Conservation (phyloP, 192 early-diverging fungal genomes). For the Lobosporangium transversale region DNA sequence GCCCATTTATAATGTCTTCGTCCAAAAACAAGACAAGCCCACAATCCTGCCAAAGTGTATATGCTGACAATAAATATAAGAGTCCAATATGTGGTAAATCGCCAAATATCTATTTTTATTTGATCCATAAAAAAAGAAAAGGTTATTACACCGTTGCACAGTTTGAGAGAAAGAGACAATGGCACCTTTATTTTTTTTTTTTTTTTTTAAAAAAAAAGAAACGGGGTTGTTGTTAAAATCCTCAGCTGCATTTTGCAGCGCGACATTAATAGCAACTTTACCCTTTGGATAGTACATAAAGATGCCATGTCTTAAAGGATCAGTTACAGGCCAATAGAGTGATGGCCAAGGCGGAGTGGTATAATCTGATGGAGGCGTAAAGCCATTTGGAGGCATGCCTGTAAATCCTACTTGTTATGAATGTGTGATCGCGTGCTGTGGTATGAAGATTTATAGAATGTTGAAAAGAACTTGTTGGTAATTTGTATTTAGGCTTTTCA, state of each 20-base stretch:
- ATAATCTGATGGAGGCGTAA: slow-evolving; percentile 42
- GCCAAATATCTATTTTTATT: slow-evolving; percentile 63
- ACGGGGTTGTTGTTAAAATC: not conserved
- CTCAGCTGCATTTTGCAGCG: too few relatives aligned
- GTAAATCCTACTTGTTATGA: too few relatives aligned
- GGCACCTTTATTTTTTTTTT: too few relatives aligned
- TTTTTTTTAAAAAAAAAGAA: not conserved
- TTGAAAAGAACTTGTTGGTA: not conserved
- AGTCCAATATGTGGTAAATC: slow-evolving; percentile 70
- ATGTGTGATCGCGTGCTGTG: too few relatives aligned
- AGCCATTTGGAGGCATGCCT: too few relatives aligned
- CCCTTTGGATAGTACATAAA: slow-evolving; percentile 61
- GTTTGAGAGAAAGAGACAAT: not conserved
- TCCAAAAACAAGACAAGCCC: slow-evolving; percentile 63
- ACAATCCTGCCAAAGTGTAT: slow-evolving; percentile 69
- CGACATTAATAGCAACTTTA: too few relatives aligned
- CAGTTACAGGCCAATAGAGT: slow-evolving; percentile 64
- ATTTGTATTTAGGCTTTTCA: not conserved
- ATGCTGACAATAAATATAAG: slow-evolving; percentile 65
- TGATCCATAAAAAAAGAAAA: not conserved
- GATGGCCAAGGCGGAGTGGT: slow-evolving; percentile 61
- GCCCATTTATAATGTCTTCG: slow-evolving; percentile 54
- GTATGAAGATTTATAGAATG: slow-evolving; percentile 6
- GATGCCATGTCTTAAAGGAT: slow-evolving; percentile 42
- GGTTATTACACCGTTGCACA: not conserved